phyloP scores from a whole-genome alignment of 768 basidiomycete genomes.

The Lentinula raphanica region DNA sequence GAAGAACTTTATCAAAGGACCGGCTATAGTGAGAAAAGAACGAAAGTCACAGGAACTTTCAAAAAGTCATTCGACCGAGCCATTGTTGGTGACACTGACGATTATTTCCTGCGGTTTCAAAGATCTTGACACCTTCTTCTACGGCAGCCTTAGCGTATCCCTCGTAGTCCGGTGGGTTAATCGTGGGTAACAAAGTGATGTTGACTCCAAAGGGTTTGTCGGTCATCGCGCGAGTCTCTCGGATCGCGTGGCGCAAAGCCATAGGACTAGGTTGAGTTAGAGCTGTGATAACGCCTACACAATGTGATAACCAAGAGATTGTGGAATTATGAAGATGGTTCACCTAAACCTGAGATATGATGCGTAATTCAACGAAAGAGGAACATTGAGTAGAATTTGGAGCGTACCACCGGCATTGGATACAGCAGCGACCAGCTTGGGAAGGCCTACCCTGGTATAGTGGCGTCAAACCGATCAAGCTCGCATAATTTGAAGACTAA shows the following conservation, averaged over 20 bases:
- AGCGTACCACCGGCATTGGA: conserved; percentile 82
- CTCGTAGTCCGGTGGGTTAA: conserved; percentile 87
- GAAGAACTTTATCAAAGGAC: conserved; percentile 72
- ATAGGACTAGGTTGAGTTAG: conserved; percentile 85
- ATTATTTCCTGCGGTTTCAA: conserved; percentile 92
- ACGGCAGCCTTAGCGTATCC: conserved; percentile 74
- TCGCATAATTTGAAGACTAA: neutral
- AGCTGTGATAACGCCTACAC: conserved; percentile 73
- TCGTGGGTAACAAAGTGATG: conserved; percentile 81
- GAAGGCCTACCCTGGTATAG: conserved; percentile 69
- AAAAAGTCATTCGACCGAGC: neutral
- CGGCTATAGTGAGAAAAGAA: conserved; percentile 40
- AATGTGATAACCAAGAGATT: neutral
- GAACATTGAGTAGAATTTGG: conserved; percentile 20
- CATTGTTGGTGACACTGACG: conserved; percentile 41
- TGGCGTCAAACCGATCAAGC: neutral
- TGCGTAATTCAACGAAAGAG: neutral
- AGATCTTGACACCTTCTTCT: conserved; percentile 82
- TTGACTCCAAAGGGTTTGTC: conserved; percentile 81
- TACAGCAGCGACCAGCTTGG: conserved; percentile 68
- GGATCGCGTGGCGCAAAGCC: conserved; percentile 73
- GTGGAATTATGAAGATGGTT: neutral
- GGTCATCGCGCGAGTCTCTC: conserved; percentile 66
- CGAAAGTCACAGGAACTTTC: too few species aligned
- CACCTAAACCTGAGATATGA: neutral